A percentile compares a stretch with the other conserved stretches of the same genome.
phyloP scores from a whole-genome alignment of 2,329 filamentous ascomycete species.

The Camptophora hylomeconis region DNA sequence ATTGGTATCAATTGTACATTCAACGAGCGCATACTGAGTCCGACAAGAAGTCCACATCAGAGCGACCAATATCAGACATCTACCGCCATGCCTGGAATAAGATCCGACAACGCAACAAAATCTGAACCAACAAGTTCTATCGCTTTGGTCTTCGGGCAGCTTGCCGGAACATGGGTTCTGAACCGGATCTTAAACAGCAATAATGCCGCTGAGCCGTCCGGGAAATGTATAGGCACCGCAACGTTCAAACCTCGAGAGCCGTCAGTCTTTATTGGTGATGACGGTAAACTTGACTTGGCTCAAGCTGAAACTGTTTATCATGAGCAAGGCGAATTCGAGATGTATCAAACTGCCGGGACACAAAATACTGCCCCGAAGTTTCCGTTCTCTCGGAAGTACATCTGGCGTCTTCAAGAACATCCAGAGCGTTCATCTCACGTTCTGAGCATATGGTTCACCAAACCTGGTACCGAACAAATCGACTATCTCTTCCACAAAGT shows the following conservation, averaged over 20 bases:
- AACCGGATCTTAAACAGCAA: constrained; percentile 27
- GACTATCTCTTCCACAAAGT: constrained; percentile 35
- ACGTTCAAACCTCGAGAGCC: constrained; percentile 22
- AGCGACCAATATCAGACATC: too few relatives aligned
- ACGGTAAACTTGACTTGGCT: constrained; percentile 17
- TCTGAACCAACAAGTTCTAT: too few relatives aligned
- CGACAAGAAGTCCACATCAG: too few relatives aligned
- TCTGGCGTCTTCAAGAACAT: constrained; percentile 26
- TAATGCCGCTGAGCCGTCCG: constrained; percentile 28
- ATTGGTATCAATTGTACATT: too few relatives aligned
- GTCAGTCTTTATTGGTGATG: constrained; percentile 12
- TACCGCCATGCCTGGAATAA: too few relatives aligned
- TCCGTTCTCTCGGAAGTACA: constrained; percentile 27
- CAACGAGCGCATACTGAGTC: too few relatives aligned
- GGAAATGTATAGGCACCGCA: constrained; percentile 27
- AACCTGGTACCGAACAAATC: constrained; percentile 22
- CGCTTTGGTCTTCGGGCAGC: too few relatives aligned
- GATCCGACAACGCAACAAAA: too few relatives aligned
- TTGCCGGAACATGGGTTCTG: constrained; percentile 25
- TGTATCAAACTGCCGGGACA: constrained; percentile 21
- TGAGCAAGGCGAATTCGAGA: constrained; percentile 27
- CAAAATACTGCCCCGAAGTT: constrained; percentile 19
- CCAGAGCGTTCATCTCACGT: constrained; percentile 3
- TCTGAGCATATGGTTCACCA: constrained; percentile 34
- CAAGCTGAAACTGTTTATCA: constrained; percentile 25